Evolutionary conservation across 805 yeast species (phyloP).

Genomic region (Isabelozyma heimii): DNA sequence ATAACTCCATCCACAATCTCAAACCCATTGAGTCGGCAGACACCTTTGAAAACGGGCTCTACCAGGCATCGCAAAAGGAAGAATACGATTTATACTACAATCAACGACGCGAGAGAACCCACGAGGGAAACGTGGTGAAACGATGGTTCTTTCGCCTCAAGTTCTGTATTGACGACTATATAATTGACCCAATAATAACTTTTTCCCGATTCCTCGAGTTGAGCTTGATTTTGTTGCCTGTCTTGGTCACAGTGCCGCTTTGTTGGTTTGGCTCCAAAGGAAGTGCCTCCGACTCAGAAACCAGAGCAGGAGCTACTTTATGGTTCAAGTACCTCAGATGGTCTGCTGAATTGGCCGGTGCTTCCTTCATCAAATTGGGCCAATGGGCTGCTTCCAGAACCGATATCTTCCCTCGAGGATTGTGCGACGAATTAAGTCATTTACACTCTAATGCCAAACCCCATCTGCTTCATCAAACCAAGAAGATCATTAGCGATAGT

Average conservation of each 20-base stretch:
- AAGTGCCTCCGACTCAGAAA: slow-evolving; percentile 3
- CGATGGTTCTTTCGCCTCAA: slow-evolving; percentile 37
- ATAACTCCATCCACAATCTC: slow-evolving; percentile 36
- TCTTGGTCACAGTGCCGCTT: slow-evolving; percentile 63
- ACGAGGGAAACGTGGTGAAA: slow-evolving; percentile 16
- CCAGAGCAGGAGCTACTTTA: slow-evolving; percentile 57
- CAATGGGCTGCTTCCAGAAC: slow-evolving; percentile 99
- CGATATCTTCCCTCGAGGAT: slow-evolving; percentile 77
- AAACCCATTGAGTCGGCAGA: slow-evolving; percentile 49
- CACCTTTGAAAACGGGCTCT: slow-evolving; percentile 70
- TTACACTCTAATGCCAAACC: slow-evolving; percentile 81
- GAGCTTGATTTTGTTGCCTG: slow-evolving; percentile 65
- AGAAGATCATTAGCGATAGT: slow-evolving; percentile 53
- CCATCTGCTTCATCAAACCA: slow-evolving; percentile 66
- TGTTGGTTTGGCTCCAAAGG: slow-evolving; percentile 48
- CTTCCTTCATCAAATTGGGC: slow-evolving; percentile 86
- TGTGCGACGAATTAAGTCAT: slow-evolving; percentile 73
- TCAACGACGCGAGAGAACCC: slow-evolving; percentile 25
- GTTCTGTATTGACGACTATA: slow-evolving; percentile 48
- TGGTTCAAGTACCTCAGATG: slow-evolving; percentile 71
- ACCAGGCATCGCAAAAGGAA: slow-evolving; percentile 57
- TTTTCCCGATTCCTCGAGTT: slow-evolving; percentile 68
- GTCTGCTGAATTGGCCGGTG: slow-evolving; percentile 83
- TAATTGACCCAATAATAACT: slow-evolving; percentile 70
- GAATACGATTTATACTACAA: slow-evolving; percentile 33